Evolutionary conservation across 306 rosid genomes (phyloP).

Genomic region (Vicia villosa): DNA sequence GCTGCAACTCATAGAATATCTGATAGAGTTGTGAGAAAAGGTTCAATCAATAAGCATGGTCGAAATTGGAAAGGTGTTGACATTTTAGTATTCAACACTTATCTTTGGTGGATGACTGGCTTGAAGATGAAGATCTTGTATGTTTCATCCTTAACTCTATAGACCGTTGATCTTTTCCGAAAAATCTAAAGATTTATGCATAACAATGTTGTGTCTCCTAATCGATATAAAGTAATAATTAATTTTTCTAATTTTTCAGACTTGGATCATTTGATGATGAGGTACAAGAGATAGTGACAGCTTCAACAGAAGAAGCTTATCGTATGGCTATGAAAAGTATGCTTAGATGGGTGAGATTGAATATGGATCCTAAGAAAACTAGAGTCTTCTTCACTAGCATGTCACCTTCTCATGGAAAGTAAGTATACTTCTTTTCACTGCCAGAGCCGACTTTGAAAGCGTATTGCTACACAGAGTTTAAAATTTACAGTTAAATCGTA

Average conservation of each 20-base stretch:
- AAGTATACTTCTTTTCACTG: neutral
- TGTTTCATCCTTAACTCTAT: neutral
- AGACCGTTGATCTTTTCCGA: too few relatives aligned
- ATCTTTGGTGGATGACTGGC: slow-evolving; percentile 99
- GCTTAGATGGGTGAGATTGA: slow-evolving; percentile 87
- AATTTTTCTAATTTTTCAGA: slow-evolving; percentile 40
- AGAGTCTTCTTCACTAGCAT: slow-evolving; percentile 99
- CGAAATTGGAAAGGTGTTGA: slow-evolving; percentile 84
- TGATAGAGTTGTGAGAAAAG: slow-evolving; percentile 83
- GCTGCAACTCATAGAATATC: slow-evolving; percentile 76
- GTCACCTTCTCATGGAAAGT: slow-evolving; percentile 97
- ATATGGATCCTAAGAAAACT: slow-evolving; percentile 81
- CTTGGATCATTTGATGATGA: slow-evolving; percentile 84
- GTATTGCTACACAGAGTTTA: too few relatives aligned
- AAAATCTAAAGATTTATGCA: too few relatives aligned
- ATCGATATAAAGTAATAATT: neutral
- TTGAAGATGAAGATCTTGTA: slow-evolving; percentile 81
- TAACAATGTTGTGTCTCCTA: too few relatives aligned
- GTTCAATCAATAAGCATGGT: slow-evolving; percentile 88
- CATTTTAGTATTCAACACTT: slow-evolving; percentile 81
- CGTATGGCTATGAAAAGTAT: slow-evolving; percentile 93
- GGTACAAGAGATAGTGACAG: slow-evolving; percentile 65
- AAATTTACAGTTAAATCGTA: too few relatives aligned
- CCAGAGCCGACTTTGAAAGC: too few relatives aligned
- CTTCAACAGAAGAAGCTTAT: slow-evolving; percentile 83